These are phyloP conservation scores for Apiospora hydei DNA, from an alignment of 2,329 filamentous ascomycete genomes.

Conservation along the genomic window DNA sequence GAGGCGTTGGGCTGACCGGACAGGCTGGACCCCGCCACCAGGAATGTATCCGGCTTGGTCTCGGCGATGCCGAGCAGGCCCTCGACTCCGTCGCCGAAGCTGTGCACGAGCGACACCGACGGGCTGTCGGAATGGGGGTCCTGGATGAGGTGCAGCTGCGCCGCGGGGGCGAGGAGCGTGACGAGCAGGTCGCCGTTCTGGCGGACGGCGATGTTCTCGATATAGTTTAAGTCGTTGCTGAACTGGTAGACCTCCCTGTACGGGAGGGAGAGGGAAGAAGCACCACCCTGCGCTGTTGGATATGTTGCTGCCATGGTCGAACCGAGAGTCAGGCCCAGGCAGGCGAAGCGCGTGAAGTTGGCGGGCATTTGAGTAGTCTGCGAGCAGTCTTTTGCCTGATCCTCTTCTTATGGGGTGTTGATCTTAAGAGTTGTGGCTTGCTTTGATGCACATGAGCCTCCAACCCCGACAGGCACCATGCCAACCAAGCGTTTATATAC, in stretches of 20 bases:
- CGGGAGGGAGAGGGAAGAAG: background rate
- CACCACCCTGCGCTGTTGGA: background rate
- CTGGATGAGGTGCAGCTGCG: conserved; percentile 34
- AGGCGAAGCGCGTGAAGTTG: background rate
- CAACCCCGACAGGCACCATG: background rate
- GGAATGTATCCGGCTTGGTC: conserved; percentile 32
- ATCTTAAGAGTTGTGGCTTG: background rate
- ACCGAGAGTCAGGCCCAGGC: background rate
- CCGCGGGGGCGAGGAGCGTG: conserved; percentile 37
- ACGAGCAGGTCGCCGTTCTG: conserved; percentile 39
- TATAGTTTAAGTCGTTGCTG: conserved; percentile 27
- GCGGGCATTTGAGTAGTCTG: background rate
- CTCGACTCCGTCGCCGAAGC: conserved; percentile 34
- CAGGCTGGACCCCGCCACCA: conserved; percentile 30
- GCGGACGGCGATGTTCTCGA: conserved; percentile 43
- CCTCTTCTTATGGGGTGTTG: accelerated
- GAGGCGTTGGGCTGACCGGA: conserved; percentile 23
- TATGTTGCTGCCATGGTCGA: background rate
- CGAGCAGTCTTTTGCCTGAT: background rate
- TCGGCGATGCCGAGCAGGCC: conserved; percentile 41
- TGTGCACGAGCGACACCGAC: conserved; percentile 33
- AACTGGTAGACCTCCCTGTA: conserved; percentile 27
- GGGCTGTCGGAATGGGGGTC: conserved; percentile 27
- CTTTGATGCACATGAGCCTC: background rate
- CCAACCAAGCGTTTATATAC: background rate